Evolutionary conservation across 139 green algal genomes (phyloP).

Genomic region (Marvania coccoides): DNA sequence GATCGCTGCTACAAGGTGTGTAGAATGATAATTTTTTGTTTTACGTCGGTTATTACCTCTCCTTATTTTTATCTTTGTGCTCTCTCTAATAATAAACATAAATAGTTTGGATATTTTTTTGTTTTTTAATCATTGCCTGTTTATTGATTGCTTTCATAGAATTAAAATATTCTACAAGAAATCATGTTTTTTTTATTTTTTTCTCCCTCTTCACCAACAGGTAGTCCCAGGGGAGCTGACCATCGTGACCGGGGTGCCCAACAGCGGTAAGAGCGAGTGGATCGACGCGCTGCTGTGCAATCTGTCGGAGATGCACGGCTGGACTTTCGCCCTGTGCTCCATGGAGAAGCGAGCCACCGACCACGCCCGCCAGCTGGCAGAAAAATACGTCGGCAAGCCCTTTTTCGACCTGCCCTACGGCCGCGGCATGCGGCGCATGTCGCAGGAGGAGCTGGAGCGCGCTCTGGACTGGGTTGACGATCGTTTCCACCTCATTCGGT

Average conservation of each 20-base stretch:
- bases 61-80: too few relatives aligned
- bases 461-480: conserved; percentile 74
- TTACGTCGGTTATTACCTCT: too few relatives aligned
- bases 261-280: conserved; percentile 95
- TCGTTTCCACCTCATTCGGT: conserved; percentile 75
- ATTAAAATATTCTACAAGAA: too few relatives aligned
- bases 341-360: conserved; percentile 80
- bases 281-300: conserved; percentile 91
- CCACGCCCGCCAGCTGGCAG: conserved; percentile 79
- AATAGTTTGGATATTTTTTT: too few relatives aligned
- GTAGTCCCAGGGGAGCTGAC: conserved; percentile 88
- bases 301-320: conserved; percentile 67
- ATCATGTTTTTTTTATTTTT: too few relatives aligned
- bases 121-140: too few relatives aligned
- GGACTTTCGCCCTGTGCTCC: conserved; percentile 82
- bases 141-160: too few relatives aligned
- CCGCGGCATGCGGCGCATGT: conserved; percentile 32
- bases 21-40: too few relatives aligned
- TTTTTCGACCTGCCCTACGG: conserved; percentile 59
- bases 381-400: conserved; percentile 76
- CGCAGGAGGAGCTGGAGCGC: conserved; percentile 42
- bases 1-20: conserved; percentile 72
- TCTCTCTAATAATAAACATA: too few relatives aligned
- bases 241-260: conserved; percentile 91
- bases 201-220: too few relatives aligned